Percentiles rank a stretch among this genome's conserved stretches.
Evolutionary conservation across 768 basidiomycete genomes (phyloP).

Genomic region (Russula olivacea): DNA sequence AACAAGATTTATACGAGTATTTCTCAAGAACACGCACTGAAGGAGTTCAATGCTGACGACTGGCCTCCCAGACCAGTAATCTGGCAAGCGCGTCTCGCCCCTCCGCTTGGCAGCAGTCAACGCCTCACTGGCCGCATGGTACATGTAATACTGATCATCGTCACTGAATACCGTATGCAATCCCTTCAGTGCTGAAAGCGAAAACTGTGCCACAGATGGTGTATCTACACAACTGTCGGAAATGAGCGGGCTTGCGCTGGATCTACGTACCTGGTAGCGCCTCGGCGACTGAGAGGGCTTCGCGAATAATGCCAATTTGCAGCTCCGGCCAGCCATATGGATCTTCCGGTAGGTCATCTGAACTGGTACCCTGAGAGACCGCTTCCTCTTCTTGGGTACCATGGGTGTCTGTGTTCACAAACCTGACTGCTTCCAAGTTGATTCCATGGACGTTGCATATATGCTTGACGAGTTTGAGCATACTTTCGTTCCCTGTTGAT

Average conservation of each 20-base stretch:
- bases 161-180: constrained; percentile 63
- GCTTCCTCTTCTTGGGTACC: constrained; percentile 7
- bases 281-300: constrained; percentile 88
- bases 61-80: constrained; percentile 85
- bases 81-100: constrained; percentile 62
- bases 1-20: constrained; percentile 6
- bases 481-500: constrained; percentile 71
- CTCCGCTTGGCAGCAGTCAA: constrained; percentile 69
- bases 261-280: constrained; percentile 70
- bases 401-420: constrained; percentile 32
- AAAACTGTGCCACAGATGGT: constrained; percentile 77
- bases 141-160: constrained; percentile 75
- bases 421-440: constrained; percentile 63
- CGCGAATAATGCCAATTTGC: constrained; percentile 88
- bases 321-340: constrained; percentile 91
- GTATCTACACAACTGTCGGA: constrained; percentile 51
- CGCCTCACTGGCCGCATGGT: constrained; percentile 65
- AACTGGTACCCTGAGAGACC: constrained; percentile 35
- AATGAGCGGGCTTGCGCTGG: not conserved
- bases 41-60: constrained; percentile 72
- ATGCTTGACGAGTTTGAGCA: constrained; percentile 68
- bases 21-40: constrained; percentile 46
- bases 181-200: constrained; percentile 78
- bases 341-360: constrained; percentile 40
- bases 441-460: constrained; percentile 78